Conservation (phyloP, 345 rosid species). For the Eutrema japonicum region DNA sequence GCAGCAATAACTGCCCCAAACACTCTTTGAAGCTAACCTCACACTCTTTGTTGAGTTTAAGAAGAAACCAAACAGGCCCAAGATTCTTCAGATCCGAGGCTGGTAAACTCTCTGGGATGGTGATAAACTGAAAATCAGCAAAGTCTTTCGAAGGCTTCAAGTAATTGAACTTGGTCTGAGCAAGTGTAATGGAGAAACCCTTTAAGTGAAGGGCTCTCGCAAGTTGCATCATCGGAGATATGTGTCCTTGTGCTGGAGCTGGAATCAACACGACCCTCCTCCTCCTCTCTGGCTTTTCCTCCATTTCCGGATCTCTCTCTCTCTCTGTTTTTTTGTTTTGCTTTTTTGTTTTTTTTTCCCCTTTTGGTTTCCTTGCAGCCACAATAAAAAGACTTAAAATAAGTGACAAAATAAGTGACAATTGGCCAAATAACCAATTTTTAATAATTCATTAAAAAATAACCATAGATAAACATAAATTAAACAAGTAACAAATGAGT, state of each 20-base stretch:
- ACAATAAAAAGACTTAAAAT: too few species aligned
- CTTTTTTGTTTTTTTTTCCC: too few species aligned
- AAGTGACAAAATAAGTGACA: too few species aligned
- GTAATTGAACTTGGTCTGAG: conserved; percentile 29
- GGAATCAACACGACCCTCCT: conserved; percentile 43
- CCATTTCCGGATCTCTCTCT: neutral
- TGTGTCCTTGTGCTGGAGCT: conserved; percentile 59
- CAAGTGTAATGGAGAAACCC: conserved; percentile 11
- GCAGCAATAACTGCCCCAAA: neutral
- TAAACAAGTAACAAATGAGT: too few species aligned
- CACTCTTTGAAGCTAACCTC: conserved; percentile 1
- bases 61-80: neutral
- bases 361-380: too few species aligned
- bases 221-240: conserved; percentile 65
- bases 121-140: conserved; percentile 9
- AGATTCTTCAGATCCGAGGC: conserved; percentile 18
- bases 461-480: too few species aligned
- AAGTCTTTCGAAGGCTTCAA: neutral
- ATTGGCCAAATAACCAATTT: too few species aligned
- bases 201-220: conserved; percentile 51
- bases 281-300: neutral
- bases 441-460: too few species aligned
- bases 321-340: neutral
- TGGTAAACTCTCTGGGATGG: conserved; percentile 1
- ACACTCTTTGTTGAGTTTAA: conserved; percentile 6